Base-by-base conservation (phyloP, 2,329 filamentous ascomycete species). In the Alternaria arborescens region DNA sequence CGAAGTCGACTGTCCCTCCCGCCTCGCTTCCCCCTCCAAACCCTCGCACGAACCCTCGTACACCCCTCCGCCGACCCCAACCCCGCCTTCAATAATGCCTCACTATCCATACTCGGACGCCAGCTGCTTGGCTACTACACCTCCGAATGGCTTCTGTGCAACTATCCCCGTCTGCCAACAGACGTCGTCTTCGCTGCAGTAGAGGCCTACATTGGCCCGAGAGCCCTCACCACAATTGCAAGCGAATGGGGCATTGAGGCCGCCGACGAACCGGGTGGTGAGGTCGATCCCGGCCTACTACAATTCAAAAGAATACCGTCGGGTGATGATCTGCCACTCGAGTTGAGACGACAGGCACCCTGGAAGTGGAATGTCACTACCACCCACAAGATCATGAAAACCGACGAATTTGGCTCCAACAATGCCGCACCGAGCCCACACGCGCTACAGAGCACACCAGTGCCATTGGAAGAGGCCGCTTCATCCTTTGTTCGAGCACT, bases 201-300 rank as follows among this genome's bases (percentile, higher is more conserved):
- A 83, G 89, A 91, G 72, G 93, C 92, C 47, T 98, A 93, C 77
- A 86, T 89, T 47, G 95, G 95, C 5, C 86, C 88, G 6, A 87
- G 88, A 67, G 89, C 94, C 1, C 85, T 98, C 47, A 83, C 89
- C 52, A 84, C 88, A 20, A 86, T 98, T 67, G 88, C 91, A 16
- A 83, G 86, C 64, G 91, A 95, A 81, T 99, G 95, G 95, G 95
- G 95, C 80, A 88, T 98, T 16, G 94, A 98, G 78, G 82, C 85
- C 43, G 94, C 92, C n/a, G 92, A 91, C 11, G 90, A 88, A 20
- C 95, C 95, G 0, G 95, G 94, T 52, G 88, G 88, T 60, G 94
- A 98, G 81, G 94, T 98, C 57, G 95, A 99, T 77, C 90, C 94
- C 0, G 95, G 94, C 6, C 83, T 97, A 55, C 83, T 99, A 62